A percentile compares a stretch with the other conserved stretches of the same genome.
Evolutionary conservation across 345 rosid genomes (phyloP).

Genomic region (Odontarrhena argentea): DNA sequence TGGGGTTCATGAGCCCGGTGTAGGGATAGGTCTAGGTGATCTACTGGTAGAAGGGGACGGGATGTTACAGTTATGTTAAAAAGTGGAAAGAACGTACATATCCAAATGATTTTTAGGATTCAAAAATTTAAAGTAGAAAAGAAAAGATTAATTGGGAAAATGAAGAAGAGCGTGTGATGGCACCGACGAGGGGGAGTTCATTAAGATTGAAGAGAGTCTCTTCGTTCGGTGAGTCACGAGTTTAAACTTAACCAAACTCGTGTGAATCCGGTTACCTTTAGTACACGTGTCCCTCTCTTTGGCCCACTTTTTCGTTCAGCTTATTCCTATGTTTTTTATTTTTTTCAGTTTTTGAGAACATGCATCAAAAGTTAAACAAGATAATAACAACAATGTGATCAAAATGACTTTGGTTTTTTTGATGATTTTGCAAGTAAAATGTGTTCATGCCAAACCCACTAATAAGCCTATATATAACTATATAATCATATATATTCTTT

Average conservation of each 20-base stretch:
- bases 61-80: neutral
- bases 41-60: too few species aligned
- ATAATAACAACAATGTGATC: too few species aligned
- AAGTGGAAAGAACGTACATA: neutral
- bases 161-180: constrained; percentile 37
- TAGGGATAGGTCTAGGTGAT: too few species aligned
- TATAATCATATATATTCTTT: neutral
- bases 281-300: constrained; percentile 27
- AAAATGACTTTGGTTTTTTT: neutral
- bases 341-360: too few species aligned
- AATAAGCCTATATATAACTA: too few species aligned
- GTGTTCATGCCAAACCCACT: too few species aligned
- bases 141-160: constrained; percentile 15
- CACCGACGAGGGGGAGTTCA: constrained; percentile 34
- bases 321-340: too few species aligned
- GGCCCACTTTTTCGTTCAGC: constrained; percentile 17
- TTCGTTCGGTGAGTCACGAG: constrained; percentile 40
- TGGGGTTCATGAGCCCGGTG: too few species aligned
- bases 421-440: neutral
- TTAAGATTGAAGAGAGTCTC: constrained; percentile 28
- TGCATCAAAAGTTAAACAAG: too few species aligned
- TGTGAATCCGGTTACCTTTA: constrained; percentile 27
- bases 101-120: neutral
- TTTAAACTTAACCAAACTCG: constrained; percentile 13
- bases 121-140: neutral